Evolutionary conservation across 176 grass and related monocot species (phyloP).

Genomic region (maize (Zea mays)): Zm-B73-REFERENCE-NAM-5.0 NC_050105.1:147351501-147352000

Average conservation of each 20-base stretch:
- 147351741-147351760: slow-evolving; percentile 27
- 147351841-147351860: slow-evolving; percentile 87
- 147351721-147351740: slow-evolving; percentile 28
- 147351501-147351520: slow-evolving; percentile 74
- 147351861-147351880: slow-evolving; percentile 96
- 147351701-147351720: slow-evolving; percentile 14
- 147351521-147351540: slow-evolving; percentile 65
- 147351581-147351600: slow-evolving; percentile 35
- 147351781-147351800: slow-evolving; percentile 42
- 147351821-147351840: slow-evolving; percentile 43
- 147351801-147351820: slow-evolving; percentile 61
- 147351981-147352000: slow-evolving; percentile 7
- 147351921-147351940: slow-evolving; percentile 40
- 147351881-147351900: slow-evolving; percentile 70
- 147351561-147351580: slow-evolving; percentile 61
- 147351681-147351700: slow-evolving; percentile 37
- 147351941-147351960: slow-evolving; percentile 48
- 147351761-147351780: slow-evolving; percentile 47
- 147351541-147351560: slow-evolving; percentile 70
- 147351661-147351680: slow-evolving; percentile 33
- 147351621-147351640: slow-evolving; percentile 84
- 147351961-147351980: slow-evolving; percentile 36
- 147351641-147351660: slow-evolving; percentile 55
- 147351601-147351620: slow-evolving; percentile 96
- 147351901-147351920: slow-evolving; percentile 47